phyloP scores from a whole-genome alignment of 345 rosid species.

The Crucihimalaya himalaica region DNA sequence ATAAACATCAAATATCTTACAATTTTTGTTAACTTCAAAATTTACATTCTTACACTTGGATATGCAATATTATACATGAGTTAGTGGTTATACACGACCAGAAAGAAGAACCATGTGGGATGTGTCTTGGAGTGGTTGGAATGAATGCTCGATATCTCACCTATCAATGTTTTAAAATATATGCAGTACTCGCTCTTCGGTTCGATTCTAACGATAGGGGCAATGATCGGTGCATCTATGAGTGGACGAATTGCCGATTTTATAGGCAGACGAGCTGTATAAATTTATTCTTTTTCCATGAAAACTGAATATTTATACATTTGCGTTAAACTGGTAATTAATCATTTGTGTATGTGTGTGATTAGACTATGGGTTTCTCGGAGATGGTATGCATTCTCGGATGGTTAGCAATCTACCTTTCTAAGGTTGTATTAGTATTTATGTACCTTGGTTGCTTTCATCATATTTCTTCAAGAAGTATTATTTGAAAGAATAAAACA shows the following conservation, averaged over 20 bases:
- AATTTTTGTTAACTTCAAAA: no score
- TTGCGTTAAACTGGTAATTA: background rate
- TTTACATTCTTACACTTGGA: no score
- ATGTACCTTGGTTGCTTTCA: background rate
- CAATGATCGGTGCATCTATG: slow-evolving; percentile 76
- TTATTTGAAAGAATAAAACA: background rate
- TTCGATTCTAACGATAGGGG: slow-evolving; percentile 76
- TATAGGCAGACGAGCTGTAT: slow-evolving; percentile 71
- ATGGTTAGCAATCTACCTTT: slow-evolving; percentile 59
- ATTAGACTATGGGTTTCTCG: slow-evolving; percentile 69
- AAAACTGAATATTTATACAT: background rate
- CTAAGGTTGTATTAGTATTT: slow-evolving; percentile 46
- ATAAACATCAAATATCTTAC: no score
- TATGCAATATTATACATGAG: no score
- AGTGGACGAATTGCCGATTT: slow-evolving; percentile 71
- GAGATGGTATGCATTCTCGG: slow-evolving; percentile 66
- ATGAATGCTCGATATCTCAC: background rate
- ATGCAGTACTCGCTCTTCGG: slow-evolving; percentile 80
- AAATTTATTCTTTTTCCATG: background rate
- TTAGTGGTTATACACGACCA: background rate
- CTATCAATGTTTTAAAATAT: background rate
- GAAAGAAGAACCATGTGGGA: background rate
- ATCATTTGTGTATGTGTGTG: background rate
- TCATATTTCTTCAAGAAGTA: background rate
- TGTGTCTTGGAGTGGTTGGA: background rate